Evolutionary conservation across 345 rosid species (phyloP).

Genomic region (Adansonia digitata): DNA sequence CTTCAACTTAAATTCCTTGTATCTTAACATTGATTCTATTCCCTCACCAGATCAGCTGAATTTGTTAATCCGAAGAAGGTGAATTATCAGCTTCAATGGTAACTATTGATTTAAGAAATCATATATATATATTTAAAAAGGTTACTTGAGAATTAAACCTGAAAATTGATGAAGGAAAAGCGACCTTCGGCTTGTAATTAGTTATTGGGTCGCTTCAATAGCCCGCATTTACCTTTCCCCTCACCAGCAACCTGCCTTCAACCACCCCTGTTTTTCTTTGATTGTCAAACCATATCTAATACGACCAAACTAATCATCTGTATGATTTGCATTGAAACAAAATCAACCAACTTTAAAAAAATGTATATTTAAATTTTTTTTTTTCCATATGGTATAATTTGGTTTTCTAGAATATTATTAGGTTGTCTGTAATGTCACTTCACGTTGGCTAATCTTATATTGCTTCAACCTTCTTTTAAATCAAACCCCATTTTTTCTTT

Average conservation of each 20-base stretch:
- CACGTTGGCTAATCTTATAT: conserved; percentile 16
- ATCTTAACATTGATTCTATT: not conserved
- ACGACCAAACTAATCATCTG: not conserved
- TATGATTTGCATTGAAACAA: conserved; percentile 17
- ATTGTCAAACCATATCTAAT: conserved; percentile 24
- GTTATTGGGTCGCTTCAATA: conserved; percentile 58
- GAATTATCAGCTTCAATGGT: conserved; percentile 3
- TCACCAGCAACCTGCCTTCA: conserved; percentile 26
- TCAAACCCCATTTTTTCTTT: conserved; percentile 31
- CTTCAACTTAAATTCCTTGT: not conserved
- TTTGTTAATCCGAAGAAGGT: not conserved
- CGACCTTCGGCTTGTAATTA: conserved; percentile 66
- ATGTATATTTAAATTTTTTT: not conserved
- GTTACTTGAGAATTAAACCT: conserved; percentile 32
- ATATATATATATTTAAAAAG: not conserved
- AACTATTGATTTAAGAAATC: not conserved
- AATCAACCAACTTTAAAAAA: not conserved
- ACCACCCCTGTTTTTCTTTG: conserved; percentile 11
- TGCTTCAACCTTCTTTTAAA: conserved; percentile 29
- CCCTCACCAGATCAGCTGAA: not conserved
- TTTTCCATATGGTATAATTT: conserved; percentile 3
- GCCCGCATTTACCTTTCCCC: conserved; percentile 21
- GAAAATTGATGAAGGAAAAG: conserved; percentile 49
- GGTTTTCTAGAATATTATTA: conserved; percentile 16
- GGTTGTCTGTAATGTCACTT: conserved; percentile 38